Percentiles rank a stretch among this genome's conserved stretches.
Evolutionary conservation across 305 asterid species (phyloP).

Genomic region (Plantago coronopus): DNA sequence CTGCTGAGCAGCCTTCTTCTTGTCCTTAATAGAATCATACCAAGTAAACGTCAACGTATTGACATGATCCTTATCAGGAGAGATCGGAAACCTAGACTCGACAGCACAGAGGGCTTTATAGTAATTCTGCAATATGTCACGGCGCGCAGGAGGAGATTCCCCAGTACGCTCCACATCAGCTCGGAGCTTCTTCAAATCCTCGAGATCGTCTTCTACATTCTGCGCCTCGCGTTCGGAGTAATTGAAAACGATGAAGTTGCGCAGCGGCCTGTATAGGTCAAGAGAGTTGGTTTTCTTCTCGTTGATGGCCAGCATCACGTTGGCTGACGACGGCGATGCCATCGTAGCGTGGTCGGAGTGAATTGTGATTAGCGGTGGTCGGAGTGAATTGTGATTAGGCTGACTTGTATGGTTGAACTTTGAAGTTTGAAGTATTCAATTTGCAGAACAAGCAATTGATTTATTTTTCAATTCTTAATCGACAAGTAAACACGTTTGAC

Average conservation of each 20-base stretch:
- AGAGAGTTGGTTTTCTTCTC: constrained; percentile 81
- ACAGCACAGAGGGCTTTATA: constrained; percentile 92
- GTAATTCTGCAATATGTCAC: constrained; percentile 83
- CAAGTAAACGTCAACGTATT: constrained; percentile 73
- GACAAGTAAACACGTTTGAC: too few species aligned
- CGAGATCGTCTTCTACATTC: constrained; percentile 84
- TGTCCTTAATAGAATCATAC: constrained; percentile 86
- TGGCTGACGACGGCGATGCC: constrained; percentile 66
- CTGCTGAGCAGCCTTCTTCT: constrained; percentile 80
- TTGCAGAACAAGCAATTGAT: too few species aligned
- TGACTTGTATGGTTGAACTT: too few species aligned
- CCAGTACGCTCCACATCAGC: constrained; percentile 72
- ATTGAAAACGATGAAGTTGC: constrained; percentile 68
- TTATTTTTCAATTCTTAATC: too few species aligned
- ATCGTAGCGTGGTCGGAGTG: too few species aligned
- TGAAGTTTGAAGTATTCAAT: too few species aligned
- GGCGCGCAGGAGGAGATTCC: constrained; percentile 70
- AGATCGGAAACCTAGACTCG: constrained; percentile 92
- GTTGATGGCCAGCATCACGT: constrained; percentile 78
- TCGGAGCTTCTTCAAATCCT: constrained; percentile 66
- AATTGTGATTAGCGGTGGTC: too few species aligned
- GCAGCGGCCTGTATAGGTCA: constrained; percentile 85
- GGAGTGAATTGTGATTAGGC: too few species aligned
- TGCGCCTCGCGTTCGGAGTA: constrained; percentile 95
- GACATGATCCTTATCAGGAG: constrained; percentile 83